Evolutionary conservation across 805 yeast genomes (phyloP).

Genomic region (Isabelozyma pseudorhagii): DNA sequence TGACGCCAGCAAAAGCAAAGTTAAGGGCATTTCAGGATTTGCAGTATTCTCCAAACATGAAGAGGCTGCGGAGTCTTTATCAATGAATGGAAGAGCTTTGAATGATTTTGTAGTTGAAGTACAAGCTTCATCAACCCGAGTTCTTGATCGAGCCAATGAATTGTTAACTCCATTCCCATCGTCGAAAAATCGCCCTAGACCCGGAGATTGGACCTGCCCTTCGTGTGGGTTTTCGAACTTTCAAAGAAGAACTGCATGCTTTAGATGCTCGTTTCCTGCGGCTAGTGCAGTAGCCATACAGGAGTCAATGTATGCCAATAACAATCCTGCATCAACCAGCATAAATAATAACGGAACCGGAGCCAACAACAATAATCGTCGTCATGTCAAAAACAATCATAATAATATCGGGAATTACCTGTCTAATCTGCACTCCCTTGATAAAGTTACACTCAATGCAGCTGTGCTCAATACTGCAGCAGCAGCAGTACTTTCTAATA

Average conservation of each 20-base stretch:
- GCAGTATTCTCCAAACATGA: conserved; percentile 83
- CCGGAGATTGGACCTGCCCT: conserved; percentile 98
- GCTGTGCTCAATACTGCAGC: conserved; percentile 10
- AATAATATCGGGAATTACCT: neutral
- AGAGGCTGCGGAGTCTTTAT: conserved; percentile 75
- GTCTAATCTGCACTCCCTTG: neutral
- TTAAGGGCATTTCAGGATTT: conserved; percentile 60
- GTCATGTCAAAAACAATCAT: conserved; percentile 2
- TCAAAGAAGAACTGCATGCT: conserved; percentile 91
- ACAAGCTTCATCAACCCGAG: conserved; percentile 77
- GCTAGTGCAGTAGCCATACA: conserved; percentile 68
- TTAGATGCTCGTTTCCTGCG: conserved; percentile 87
- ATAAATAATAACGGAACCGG: neutral
- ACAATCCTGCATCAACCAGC: conserved; percentile 4
- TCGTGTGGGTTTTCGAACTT: conserved; percentile 93
- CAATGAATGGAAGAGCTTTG: conserved; percentile 73
- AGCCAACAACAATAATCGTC: conserved; percentile 2
- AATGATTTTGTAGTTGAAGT: conserved; percentile 78
- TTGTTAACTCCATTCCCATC: conserved; percentile 82
- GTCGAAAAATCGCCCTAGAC: conserved; percentile 83
- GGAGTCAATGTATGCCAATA: conserved; percentile 42
- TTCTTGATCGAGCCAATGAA: conserved; percentile 79
- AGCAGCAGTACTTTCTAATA: conserved; percentile 4
- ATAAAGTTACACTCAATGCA: conserved; percentile 12
- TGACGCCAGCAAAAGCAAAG: conserved; percentile 26